phyloP scores from a whole-genome alignment of 78 protist species.

The Neovahlkampfia damariscottae region DNA sequence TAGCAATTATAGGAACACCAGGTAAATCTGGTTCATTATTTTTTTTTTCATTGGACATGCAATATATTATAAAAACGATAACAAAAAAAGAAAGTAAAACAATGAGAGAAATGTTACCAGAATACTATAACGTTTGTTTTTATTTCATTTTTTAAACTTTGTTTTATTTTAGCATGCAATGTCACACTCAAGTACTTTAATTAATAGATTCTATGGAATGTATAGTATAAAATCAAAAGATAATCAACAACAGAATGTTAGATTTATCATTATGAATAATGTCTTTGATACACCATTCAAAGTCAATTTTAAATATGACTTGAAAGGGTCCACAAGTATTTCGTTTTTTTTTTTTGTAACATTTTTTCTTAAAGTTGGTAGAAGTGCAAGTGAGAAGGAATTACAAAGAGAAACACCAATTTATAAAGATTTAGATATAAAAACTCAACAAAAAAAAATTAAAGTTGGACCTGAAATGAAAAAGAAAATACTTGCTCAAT shows the following conservation, averaged over 20 bases:
- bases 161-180: slow-evolving; percentile 41
- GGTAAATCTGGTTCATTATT: slow-evolving; percentile 76
- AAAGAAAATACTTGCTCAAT: slow-evolving; percentile 17
- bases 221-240: slow-evolving; percentile 36
- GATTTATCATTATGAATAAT: slow-evolving; percentile 80
- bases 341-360: too few relatives aligned
- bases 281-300: slow-evolving; percentile 47
- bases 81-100: slow-evolving; percentile 64
- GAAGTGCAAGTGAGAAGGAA: not conserved
- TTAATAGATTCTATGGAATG: slow-evolving; percentile 76
- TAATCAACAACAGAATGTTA: slow-evolving; percentile 20
- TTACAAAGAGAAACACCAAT: not conserved
- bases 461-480: slow-evolving; percentile 14
- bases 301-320: slow-evolving; percentile 63
- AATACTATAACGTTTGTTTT: slow-evolving; percentile 38
- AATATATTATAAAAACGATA: slow-evolving; percentile 77
- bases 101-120: slow-evolving; percentile 55
- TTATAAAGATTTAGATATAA: slow-evolving; percentile 26
- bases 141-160: not conserved
- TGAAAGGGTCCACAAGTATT: slow-evolving; percentile 66
- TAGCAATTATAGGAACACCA: slow-evolving; percentile 39
- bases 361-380: too few relatives aligned
- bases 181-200: slow-evolving; percentile 57
- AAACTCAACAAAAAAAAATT: not conserved
- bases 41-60: slow-evolving; percentile 53